These are phyloP conservation scores for Parathielavia hyrcaniae DNA, from an alignment of 495 filamentous ascomycete genomes.

Conservation along the genomic window DNA sequence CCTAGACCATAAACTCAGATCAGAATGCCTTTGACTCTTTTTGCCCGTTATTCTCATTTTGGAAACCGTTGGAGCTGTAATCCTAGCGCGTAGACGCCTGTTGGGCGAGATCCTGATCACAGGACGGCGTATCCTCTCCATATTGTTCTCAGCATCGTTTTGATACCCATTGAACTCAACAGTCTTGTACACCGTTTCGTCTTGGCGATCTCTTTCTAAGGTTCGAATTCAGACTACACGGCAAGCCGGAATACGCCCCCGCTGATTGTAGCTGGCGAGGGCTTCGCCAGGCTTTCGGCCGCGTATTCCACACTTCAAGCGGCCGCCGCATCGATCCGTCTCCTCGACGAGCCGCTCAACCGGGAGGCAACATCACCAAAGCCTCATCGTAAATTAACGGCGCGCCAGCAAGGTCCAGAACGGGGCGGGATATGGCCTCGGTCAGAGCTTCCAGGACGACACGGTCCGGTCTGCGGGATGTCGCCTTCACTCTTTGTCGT, in stretches of 20 bases:
- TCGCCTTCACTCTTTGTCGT: slow-evolving; percentile 20
- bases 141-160: slow-evolving; percentile 16
- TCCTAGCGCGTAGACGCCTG: no score
- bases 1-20: no score
- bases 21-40: no score
- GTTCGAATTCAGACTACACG: not conserved
- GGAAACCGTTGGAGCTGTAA: no score
- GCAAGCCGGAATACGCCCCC: slow-evolving; percentile 10
- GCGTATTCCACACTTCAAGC: slow-evolving; percentile 43
- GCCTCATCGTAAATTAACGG: slow-evolving; percentile 60
- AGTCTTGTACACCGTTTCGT: slow-evolving; percentile 15
- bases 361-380: slow-evolving; percentile 59
- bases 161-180: slow-evolving; percentile 20
- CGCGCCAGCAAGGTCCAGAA: slow-evolving; percentile 46
- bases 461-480: slow-evolving; percentile 46
- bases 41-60: no score
- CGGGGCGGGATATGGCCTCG: slow-evolving; percentile 21
- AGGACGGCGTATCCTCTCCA: slow-evolving; percentile 3
- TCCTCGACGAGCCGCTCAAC: slow-evolving; percentile 52
- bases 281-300: slow-evolving; percentile 48
- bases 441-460: slow-evolving; percentile 46
- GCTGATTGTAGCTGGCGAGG: slow-evolving; percentile 48
- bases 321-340: slow-evolving; percentile 37
- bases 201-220: not conserved
- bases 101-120: no score